Base-by-base conservation (phyloP, 306 rosid genomes). In the Hylodesmum podocarpum region DNA sequence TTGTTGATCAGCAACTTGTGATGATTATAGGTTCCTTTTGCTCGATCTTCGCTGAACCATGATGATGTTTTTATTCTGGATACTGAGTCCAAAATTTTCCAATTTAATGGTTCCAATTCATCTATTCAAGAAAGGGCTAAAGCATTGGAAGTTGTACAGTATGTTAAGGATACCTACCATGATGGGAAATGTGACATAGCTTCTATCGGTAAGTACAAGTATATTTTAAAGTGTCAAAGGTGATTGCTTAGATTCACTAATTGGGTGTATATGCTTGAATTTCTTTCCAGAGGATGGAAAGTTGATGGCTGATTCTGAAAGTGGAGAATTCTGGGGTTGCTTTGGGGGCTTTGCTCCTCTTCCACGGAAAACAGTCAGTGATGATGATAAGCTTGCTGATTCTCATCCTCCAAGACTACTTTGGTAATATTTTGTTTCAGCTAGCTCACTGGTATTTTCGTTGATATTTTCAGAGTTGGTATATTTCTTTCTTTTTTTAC, bases 301-400 rank as follows among this genome's bases (percentile, higher is more conserved):
- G 88, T 76, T 96, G 88, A 96, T 96, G 99, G 88, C 99, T 59
- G 99, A 96, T 89, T 75, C 94, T 65, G 99, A 96, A 63, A 78
- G 86, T 73, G 99, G 99, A 85, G 99, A 96, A 78, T 96, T 96
- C 70, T 96, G 99, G 99, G 91, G 87, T 76, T 86, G 89, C 53
- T 96, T 96, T 84, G 98, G 99, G 72, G 99, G 98, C 64, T 96
- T 96, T 70, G 99, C 99, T 82, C 99, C 99, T 75, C 99, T 96
- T 86, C 98, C 99, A 8, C 86, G 88, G 83, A 93, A 86, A 87
- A 62, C 93, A 75, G 84, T 81, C 72, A 80, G 84, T 58, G 89
- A 83, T 55, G 93, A 88, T 24, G 94, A 93, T 66, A 88, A 81
- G 59, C 36, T 29, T 75, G 47, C 77, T 80, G 90, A 81, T 79